A percentile compares a stretch with the other conserved stretches of the same genome.
Evolutionary conservation across 768 basidiomycete genomes (phyloP).

Genomic region (Phylloporus rhodoxanthus): DNA sequence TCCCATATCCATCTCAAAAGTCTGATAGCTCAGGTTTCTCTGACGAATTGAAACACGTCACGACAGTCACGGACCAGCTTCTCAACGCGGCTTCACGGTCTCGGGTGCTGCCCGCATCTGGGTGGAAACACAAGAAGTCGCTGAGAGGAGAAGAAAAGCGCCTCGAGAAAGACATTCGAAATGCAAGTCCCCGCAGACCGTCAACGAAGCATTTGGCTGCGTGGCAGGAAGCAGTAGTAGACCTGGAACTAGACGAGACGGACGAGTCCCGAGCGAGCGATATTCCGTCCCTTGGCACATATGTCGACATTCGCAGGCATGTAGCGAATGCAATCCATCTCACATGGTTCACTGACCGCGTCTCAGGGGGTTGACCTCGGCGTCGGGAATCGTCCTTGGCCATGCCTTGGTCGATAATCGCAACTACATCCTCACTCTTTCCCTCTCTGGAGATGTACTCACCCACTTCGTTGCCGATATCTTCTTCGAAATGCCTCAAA

Average conservation of each 20-base stretch:
- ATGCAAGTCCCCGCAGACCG: slow-evolving; percentile 6
- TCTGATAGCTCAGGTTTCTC: neutral
- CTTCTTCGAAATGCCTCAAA: slow-evolving; percentile 54
- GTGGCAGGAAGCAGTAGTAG: slow-evolving; percentile 22
- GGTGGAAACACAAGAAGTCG: slow-evolving; percentile 35
- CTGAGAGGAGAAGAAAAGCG: slow-evolving; percentile 38
- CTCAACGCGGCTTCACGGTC: slow-evolving; percentile 31
- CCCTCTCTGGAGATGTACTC: slow-evolving; percentile 47
- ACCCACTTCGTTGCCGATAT: slow-evolving; percentile 46
- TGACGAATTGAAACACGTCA: slow-evolving; percentile 8
- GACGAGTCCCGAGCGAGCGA: slow-evolving; percentile 10
- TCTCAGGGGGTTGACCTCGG: slow-evolving; percentile 15
- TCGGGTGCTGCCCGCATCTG: slow-evolving; percentile 15
- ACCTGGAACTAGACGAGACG: slow-evolving; percentile 9
- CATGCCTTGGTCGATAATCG: slow-evolving; percentile 29
- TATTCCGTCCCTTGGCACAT: slow-evolving; percentile 39
- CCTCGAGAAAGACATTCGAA: slow-evolving; percentile 22
- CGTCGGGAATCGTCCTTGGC: slow-evolving; percentile 27
- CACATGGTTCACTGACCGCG: slow-evolving; percentile 6
- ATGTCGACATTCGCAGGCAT: slow-evolving; percentile 50
- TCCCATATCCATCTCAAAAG: slow-evolving; percentile 1
- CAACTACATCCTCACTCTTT: slow-evolving; percentile 26
- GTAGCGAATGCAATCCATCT: slow-evolving; percentile 8
- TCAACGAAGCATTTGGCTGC: slow-evolving; percentile 23
- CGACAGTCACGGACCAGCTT: slow-evolving; percentile 28